Percentiles rank a stretch among this genome's conserved stretches.
Evolutionary conservation across 768 basidiomycete species (phyloP).

Genomic region (Suillus americanus): DNA sequence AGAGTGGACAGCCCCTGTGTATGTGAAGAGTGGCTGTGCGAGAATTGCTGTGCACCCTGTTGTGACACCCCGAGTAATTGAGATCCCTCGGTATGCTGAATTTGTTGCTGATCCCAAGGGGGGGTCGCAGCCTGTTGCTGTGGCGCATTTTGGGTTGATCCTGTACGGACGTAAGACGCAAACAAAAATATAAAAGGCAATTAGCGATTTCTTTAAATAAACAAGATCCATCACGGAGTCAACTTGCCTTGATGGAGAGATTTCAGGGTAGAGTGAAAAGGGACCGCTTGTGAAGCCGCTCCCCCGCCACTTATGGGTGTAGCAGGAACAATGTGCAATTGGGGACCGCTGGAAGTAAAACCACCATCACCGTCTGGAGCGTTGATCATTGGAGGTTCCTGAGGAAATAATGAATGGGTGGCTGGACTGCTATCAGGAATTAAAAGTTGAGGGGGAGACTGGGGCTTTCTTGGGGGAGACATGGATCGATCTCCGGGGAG

Average conservation of each 20-base stretch:
- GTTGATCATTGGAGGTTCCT: constrained; percentile 52
- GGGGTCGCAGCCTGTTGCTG: constrained; percentile 35
- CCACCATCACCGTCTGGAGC: constrained; percentile 59
- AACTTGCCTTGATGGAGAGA: constrained; percentile 56
- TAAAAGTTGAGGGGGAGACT: constrained; percentile 60
- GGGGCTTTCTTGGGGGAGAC: constrained; percentile 50
- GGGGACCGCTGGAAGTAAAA: constrained; percentile 50
- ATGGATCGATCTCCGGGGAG: constrained; percentile 43
- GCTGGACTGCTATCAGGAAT: constrained; percentile 57
- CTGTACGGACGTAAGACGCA: constrained; percentile 30
- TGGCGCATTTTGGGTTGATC: constrained; percentile 30
- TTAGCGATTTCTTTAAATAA: constrained; percentile 32
- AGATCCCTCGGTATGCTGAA: constrained; percentile 33
- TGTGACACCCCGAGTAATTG: constrained; percentile 30
- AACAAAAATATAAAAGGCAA: constrained; percentile 25
- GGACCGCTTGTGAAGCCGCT: constrained; percentile 42
- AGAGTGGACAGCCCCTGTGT: constrained; percentile 36
- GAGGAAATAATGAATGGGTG: constrained; percentile 35
- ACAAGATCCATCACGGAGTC: constrained; percentile 25
- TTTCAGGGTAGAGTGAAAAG: constrained; percentile 52
- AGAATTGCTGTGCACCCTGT: constrained; percentile 29
- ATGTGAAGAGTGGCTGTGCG: constrained; percentile 36
- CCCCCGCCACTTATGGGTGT: constrained; percentile 73
- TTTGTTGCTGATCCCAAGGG: constrained; percentile 37
- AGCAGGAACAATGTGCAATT: constrained; percentile 78